A percentile compares a stretch with the other conserved stretches of the same genome.
Conservation (phyloP, 257 asterid genomes). For the Salvia miltiorrhiza region DNA sequence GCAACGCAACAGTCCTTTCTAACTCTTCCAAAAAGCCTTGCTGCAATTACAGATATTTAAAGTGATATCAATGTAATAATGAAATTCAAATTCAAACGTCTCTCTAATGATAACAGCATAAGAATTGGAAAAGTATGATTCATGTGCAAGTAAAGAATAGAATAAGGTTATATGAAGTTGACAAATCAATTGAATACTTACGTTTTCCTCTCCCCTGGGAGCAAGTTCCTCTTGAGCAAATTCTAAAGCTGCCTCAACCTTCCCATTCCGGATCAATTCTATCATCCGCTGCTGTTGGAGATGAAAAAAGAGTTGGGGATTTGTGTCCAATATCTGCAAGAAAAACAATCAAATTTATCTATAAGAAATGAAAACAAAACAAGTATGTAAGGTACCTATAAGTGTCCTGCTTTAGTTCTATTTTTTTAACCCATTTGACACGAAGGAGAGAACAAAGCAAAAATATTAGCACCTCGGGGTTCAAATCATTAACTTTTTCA, state of each 20-base stretch:
- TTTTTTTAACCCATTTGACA: not conserved
- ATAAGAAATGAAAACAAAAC: not conserved
- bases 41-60: slow-evolving; percentile 30
- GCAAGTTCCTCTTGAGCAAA: slow-evolving; percentile 95
- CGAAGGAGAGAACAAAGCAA: not conserved
- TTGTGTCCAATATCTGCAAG: slow-evolving; percentile 78
- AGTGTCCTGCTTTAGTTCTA: not conserved
- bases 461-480: slow-evolving; percentile 66
- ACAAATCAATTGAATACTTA: slow-evolving; percentile 26
- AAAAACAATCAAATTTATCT: slow-evolving; percentile 4
- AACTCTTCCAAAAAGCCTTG: slow-evolving; percentile 68
- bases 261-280: slow-evolving; percentile 71
- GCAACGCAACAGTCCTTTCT: slow-evolving; percentile 77
- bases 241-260: slow-evolving; percentile 77
- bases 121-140: not conserved
- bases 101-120: not conserved
- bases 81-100: not conserved
- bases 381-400: not conserved
- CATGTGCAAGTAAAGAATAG: no score
- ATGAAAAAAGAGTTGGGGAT: slow-evolving; percentile 82
- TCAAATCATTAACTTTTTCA: slow-evolving; percentile 81
- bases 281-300: slow-evolving; percentile 88
- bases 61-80: not conserved
- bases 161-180: no score
- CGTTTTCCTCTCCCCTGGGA: slow-evolving; percentile 91